phyloP scores from a whole-genome alignment of 75 land plant genomes.

The Chamaecyparis obtusa region DNA sequence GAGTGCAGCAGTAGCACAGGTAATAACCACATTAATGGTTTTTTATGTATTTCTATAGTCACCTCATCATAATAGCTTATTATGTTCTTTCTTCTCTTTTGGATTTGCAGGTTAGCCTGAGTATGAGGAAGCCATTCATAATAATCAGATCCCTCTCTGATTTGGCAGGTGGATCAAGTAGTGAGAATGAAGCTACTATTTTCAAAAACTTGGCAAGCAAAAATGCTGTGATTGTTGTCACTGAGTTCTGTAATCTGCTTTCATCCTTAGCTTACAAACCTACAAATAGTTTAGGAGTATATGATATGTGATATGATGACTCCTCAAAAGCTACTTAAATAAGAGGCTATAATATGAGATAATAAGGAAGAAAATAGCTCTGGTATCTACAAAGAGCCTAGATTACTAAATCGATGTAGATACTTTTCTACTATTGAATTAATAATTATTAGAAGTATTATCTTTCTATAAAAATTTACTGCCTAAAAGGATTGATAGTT shows the following conservation, averaged over 20 bases:
- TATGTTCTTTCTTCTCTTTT: no score
- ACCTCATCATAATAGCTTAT: background rate
- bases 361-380: no score
- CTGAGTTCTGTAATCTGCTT: background rate
- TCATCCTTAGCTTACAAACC: background rate
- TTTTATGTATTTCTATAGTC: background rate
- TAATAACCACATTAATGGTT: background rate
- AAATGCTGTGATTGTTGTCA: slow-evolving; percentile 14
- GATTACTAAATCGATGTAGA: no score
- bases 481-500: no score
- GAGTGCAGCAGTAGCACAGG: slow-evolving; percentile 19
- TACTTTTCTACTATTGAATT: no score
- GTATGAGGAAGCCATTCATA: slow-evolving; percentile 21
- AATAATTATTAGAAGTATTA: no score
- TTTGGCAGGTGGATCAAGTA: slow-evolving; percentile 18
- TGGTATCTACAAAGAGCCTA: no score
- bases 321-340: no score
- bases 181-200: slow-evolving; percentile 13
- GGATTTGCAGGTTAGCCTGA: slow-evolving; percentile 12
- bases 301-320: no score
- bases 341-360: no score
- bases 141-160: slow-evolving; percentile 23
- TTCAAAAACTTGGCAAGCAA: slow-evolving; percentile 2
- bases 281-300: no score
- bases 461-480: no score